Base-by-base conservation (phyloP, 768 basidiomycete genomes). In the Tulasnella calospora region DNA sequence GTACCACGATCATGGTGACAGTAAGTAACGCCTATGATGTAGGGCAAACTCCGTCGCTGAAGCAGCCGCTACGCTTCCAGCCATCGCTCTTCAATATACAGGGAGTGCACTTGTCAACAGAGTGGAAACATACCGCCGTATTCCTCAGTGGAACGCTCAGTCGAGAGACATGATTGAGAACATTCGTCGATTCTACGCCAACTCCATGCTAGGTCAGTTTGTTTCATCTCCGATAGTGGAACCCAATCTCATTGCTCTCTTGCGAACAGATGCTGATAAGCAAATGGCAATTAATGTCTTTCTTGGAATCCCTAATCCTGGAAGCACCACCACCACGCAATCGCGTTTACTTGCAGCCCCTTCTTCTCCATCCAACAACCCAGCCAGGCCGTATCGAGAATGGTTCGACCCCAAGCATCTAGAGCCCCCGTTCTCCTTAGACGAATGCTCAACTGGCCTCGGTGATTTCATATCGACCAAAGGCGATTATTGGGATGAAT, bases 231-330 rank as follows among this genome's bases (percentile, higher is more conserved):
- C 33, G 9, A 30, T 6, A 35, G n/a, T 17, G 12, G 27, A 19
- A 3, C 13, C 36, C 23, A n/a, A 13, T 19, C 19, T 33, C 30
- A 61, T 44, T 21, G 44, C 30, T 40, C 79, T 41, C 36, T 67
- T 36, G 17, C 17, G 35, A 57, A 41, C 79, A 95, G 97, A 99
- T 82, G 95, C 94, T 8, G 98, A 98, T 85, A 99, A 98, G 84
- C 98, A 99, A 85, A 88, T 92, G 12, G 96, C 97, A 8, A 99
- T 98, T 83, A 96, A 99, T 84, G 88, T 98, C n/a, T 99, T 99
- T 84, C 90, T 99, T 3, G 94, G 96, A 47, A 88, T 94, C 3
- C 73, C 13, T 21, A 46, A 51, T 76, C 0, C 75, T 51, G 10
- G 47, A 76, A 19, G 77, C 77, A 0, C 35, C 76, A n/a, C 35